Conservation (phyloP, 805 yeast genomes). For the Candida insectalens region DNA sequence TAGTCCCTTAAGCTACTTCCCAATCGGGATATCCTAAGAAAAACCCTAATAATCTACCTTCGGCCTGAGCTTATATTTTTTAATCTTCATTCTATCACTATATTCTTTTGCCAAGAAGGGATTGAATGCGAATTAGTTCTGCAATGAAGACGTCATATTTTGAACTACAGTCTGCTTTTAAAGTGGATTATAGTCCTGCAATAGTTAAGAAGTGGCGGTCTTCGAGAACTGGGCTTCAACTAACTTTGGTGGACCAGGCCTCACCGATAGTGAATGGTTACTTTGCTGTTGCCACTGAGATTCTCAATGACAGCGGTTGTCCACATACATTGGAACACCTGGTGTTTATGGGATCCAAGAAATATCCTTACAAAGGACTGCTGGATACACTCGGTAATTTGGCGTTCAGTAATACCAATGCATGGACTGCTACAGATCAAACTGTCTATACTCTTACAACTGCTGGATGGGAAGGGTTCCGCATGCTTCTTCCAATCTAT, state of each 20-base stretch:
- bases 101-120: background rate
- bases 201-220: slow-evolving; percentile 70
- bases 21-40: too few relatives aligned
- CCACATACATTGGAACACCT: slow-evolving; percentile 96
- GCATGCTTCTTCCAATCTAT: slow-evolving; percentile 74
- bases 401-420: slow-evolving; percentile 81
- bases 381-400: slow-evolving; percentile 80
- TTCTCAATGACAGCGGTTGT: slow-evolving; percentile 75
- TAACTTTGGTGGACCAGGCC: slow-evolving; percentile 66
- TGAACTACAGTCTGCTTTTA: slow-evolving; percentile 38
- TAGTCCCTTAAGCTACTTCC: too few relatives aligned
- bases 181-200: slow-evolving; percentile 70
- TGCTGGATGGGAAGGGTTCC: slow-evolving; percentile 96
- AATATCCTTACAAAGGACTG: slow-evolving; percentile 85
- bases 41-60: too few relatives aligned
- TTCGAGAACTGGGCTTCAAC: slow-evolving; percentile 68
- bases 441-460: slow-evolving; percentile 86
- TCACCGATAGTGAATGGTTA: slow-evolving; percentile 90
- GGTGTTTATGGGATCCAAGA: slow-evolving; percentile 86
- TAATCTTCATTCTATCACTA: background rate
- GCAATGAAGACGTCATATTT: slow-evolving; percentile 22
- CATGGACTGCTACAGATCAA: slow-evolving; percentile 95
- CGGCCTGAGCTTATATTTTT: too few relatives aligned
- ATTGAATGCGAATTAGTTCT: background rate
- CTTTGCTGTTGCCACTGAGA: slow-evolving; percentile 93